phyloP scores from a whole-genome alignment of 2,329 filamentous ascomycete genomes.

The Proliferodiscus dingleyae region DNA sequence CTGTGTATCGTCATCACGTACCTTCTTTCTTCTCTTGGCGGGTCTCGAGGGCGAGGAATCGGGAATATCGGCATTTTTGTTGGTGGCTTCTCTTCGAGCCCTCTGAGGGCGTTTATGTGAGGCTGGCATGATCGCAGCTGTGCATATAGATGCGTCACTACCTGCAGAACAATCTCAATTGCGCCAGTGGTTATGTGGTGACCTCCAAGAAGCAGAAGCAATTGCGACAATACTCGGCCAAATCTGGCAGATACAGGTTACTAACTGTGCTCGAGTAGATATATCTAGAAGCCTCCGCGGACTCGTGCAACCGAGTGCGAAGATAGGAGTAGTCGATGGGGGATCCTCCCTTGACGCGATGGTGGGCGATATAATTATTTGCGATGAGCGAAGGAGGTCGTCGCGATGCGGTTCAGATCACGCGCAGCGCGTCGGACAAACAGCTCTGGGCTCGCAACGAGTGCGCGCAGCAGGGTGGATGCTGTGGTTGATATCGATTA shows the following conservation, averaged over 20 bases:
- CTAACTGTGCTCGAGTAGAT: not conserved
- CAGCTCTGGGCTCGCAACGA: too few relatives aligned
- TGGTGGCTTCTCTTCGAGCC: conserved; percentile 32
- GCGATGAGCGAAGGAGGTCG: conserved; percentile 2
- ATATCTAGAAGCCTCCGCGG: not conserved
- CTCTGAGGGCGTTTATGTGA: conserved; percentile 37
- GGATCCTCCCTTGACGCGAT: conserved; percentile 7
- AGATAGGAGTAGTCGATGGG: conserved; percentile 10
- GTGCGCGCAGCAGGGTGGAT: too few relatives aligned
- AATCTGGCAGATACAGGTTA: not conserved
- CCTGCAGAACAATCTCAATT: not conserved
- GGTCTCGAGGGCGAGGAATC: conserved; percentile 55
- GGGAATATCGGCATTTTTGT: conserved; percentile 24
- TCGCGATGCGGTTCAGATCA: conserved; percentile 12
- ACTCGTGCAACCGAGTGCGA: not conserved
- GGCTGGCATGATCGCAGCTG: conserved; percentile 33
- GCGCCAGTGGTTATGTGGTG: not conserved
- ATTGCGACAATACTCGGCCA: not conserved
- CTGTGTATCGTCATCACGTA: too few relatives aligned
- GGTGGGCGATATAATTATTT: conserved; percentile 13
- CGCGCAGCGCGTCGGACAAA: conserved; percentile 9
- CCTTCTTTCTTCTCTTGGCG: conserved; percentile 61
- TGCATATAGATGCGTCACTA: not conserved
- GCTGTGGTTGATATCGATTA: too few relatives aligned
- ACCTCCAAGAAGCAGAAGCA: not conserved